phyloP scores from a whole-genome alignment of 225 moss, liverwort and hornwort species.

The Physcomitrium patens region DNA sequence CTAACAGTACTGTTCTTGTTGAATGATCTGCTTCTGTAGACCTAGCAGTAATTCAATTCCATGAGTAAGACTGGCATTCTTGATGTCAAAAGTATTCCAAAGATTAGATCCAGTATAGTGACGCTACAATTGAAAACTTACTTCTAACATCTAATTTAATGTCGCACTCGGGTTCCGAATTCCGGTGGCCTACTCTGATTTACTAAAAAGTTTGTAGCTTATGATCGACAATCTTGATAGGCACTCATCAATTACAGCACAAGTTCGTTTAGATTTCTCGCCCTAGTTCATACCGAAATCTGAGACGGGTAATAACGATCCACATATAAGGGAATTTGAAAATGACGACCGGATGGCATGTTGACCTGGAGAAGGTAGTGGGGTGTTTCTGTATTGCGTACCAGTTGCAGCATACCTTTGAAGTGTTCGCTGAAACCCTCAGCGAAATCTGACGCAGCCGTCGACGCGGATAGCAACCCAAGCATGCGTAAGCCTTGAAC shows the following conservation, averaged over 20 bases:
- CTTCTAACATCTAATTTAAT: background rate
- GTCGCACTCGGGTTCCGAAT: background rate
- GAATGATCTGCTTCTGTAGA: background rate
- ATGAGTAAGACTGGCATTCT: background rate
- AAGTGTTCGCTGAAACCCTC: constrained; percentile 39
- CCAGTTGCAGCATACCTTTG: constrained; percentile 56
- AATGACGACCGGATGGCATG: background rate
- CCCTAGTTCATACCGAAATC: too few relatives aligned
- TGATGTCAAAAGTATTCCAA: background rate
- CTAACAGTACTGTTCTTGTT: background rate
- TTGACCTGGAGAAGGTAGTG: background rate
- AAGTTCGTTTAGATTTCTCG: too few relatives aligned
- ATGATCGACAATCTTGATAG: too few relatives aligned
- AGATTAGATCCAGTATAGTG: background rate
- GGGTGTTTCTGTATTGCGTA: constrained; percentile 27
- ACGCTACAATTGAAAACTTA: background rate
- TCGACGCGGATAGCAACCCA: constrained; percentile 26
- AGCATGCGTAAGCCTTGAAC: constrained; percentile 20
- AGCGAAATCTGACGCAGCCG: constrained; percentile 35
- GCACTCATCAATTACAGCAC: background rate
- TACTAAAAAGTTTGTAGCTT: background rate
- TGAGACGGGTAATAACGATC: too few relatives aligned
- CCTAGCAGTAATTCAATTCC: too few relatives aligned
- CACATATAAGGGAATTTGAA: background rate
- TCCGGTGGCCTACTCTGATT: background rate